These are phyloP conservation scores for Blastobotrys aristatus DNA, from an alignment of 1,139 yeast genomes.

Conservation along the genomic window DNA sequence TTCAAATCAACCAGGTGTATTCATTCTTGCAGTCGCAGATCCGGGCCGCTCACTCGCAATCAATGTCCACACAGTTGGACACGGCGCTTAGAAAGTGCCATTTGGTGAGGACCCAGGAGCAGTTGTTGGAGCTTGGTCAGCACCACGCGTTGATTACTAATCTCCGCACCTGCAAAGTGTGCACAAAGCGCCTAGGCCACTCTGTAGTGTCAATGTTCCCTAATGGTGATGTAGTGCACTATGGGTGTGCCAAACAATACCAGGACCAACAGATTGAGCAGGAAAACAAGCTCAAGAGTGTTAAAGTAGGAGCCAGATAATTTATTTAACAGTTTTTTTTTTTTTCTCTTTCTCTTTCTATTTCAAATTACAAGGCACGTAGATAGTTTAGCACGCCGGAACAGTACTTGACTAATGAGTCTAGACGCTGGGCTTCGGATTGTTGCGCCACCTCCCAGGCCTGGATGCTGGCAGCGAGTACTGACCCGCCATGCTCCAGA, in stretches of 20 bases:
- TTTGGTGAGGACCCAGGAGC: slow-evolving; percentile 36
- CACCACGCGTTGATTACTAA: slow-evolving; percentile 38
- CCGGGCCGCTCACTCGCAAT: slow-evolving; percentile 34
- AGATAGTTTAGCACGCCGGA: slow-evolving; percentile 74
- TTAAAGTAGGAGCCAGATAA: slow-evolving; percentile 11
- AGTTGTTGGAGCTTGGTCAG: slow-evolving; percentile 38
- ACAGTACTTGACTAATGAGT: slow-evolving; percentile 71
- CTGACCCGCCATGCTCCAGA: slow-evolving; percentile 34
- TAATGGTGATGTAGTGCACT: slow-evolving; percentile 57
- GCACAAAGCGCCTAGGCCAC: slow-evolving; percentile 58
- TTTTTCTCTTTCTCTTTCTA: not conserved
- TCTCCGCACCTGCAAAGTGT: slow-evolving; percentile 51
- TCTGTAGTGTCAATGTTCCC: slow-evolving; percentile 55
- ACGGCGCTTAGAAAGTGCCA: slow-evolving; percentile 39
- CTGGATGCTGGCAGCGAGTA: slow-evolving; percentile 37
- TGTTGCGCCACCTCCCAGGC: slow-evolving; percentile 47
- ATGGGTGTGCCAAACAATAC: slow-evolving; percentile 49
- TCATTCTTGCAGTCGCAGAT: slow-evolving; percentile 47
- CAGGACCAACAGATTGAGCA: slow-evolving; percentile 19
- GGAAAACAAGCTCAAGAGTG: slow-evolving; percentile 8
- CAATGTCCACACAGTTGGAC: slow-evolving; percentile 22
- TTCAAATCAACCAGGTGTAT: slow-evolving; percentile 44
- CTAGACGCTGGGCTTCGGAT: slow-evolving; percentile 48
- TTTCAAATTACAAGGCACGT: slow-evolving; percentile 20
- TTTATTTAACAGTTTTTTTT: not conserved